These are phyloP conservation scores for Strobilomyces confusus DNA, from an alignment of 768 basidiomycete species.

Conservation along the genomic window DNA sequence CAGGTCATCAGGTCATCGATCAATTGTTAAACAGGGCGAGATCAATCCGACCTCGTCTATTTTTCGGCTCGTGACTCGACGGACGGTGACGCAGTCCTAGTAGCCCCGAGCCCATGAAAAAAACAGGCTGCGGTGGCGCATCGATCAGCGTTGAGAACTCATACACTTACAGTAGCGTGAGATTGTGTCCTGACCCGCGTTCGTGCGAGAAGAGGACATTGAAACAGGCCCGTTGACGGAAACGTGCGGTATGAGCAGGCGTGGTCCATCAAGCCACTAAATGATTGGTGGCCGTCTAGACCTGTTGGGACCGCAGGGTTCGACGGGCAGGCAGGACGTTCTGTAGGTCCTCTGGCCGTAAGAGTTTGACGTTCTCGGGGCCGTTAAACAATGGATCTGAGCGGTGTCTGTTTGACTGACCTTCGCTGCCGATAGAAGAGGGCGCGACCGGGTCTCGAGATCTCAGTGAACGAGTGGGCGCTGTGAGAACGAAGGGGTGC, in stretches of 20 bases:
- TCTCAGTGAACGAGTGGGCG: neutral
- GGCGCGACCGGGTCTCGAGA: neutral
- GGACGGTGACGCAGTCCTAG: neutral
- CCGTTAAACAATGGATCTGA: constrained; percentile 13
- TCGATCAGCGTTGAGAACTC: constrained; percentile 6
- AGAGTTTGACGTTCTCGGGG: constrained; percentile 9
- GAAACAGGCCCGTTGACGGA: neutral
- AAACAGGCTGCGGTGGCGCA: constrained; percentile 24
- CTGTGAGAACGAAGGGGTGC: constrained; percentile 15
- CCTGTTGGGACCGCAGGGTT: neutral
- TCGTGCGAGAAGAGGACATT: neutral
- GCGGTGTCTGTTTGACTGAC: constrained; percentile 1
- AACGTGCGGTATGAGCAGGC: constrained; percentile 7
- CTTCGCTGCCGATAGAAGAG: constrained; percentile 8
- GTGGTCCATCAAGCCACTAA: constrained; percentile 28
- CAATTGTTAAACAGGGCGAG: neutral
- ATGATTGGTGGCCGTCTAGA: constrained; percentile 22
- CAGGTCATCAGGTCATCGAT: neutral
- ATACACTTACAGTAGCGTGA: constrained; percentile 14
- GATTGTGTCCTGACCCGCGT: neutral
- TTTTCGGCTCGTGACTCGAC: neutral
- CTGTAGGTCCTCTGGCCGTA: neutral
- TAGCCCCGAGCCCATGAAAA: neutral
- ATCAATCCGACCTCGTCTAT: neutral
- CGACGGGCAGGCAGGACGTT: neutral